Evolutionary conservation across 176 grass and related monocot genomes (phyloP), one percentile per base, ranked within the genome.

Genomic region (Otatea glauca): DNA sequence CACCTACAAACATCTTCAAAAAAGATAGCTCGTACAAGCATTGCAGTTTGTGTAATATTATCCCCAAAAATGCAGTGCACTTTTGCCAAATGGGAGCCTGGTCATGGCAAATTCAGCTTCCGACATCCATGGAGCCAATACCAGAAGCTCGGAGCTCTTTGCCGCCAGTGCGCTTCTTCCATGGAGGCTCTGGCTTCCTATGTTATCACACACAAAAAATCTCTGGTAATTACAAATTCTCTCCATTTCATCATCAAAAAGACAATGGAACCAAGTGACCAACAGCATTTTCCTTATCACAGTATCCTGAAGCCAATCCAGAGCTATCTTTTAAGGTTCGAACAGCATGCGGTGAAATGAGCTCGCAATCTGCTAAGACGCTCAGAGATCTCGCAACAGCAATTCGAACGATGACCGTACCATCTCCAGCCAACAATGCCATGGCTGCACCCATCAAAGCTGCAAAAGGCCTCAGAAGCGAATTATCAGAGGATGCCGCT

Each of bases 81-180:
- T 70, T 92, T 98, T 63, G 93, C 96, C 72, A 95, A 88, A 59
- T 98, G 96, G 96, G 93, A 98, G 66, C 96, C 96, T 5, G 66
- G 88, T 2, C 96, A 98, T 55, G 93, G 93, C 4, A 91, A 86
- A 51, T 98, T 98, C 74, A 65, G 70, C 16, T 95, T 93, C 83
- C 88, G 87, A 8, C 88, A 95, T 79, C 96, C 96, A 25, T 98
- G 93, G 93, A 68, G 76, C 64, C 89, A 93, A 5, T 98, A 98
- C 83, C 93, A 90, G 29, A 95, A 87, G 75, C 49, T 98, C 20
- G 96, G 96, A 67, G 87, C 85, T 77, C 76, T 92, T n/a, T 81
- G 78, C 43, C 96, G 96, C 43, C 89, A 93, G 60, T 98, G 93
- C 9, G 96, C 91, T 21, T 89, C 89, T 38, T 93, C 93, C 18